Conservation (phyloP, 352 stramenopile species). For the Phytopythium aichiense region DNA sequence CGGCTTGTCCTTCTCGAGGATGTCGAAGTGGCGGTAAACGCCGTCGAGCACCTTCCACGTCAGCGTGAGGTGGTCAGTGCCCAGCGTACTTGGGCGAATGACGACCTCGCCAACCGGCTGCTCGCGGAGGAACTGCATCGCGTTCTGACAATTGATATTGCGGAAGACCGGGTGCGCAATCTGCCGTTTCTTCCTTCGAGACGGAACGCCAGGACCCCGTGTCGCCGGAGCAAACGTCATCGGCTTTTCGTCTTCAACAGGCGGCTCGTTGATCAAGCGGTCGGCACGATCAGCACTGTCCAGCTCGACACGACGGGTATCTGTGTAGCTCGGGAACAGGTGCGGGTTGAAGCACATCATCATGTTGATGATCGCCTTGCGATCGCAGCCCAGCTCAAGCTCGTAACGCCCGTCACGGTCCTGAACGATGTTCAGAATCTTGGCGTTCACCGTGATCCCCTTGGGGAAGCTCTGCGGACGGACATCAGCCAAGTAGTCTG, state of each 20-base stretch:
- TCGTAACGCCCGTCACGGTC: conserved; percentile 76
- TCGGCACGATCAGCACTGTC: conserved; percentile 73
- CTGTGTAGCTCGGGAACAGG: conserved; percentile 50
- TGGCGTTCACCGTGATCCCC: conserved; percentile 84
- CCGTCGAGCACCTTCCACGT: conserved; percentile 88
- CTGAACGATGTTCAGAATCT: conserved; percentile 68
- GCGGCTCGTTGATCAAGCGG: conserved; percentile 68
- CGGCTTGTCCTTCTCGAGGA: conserved; percentile 85
- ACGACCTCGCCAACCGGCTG: conserved; percentile 79
- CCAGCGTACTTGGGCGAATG: conserved; percentile 80
- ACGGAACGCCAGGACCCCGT: conserved; percentile 24
- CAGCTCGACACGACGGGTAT: conserved; percentile 43
- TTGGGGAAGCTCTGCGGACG: conserved; percentile 69
- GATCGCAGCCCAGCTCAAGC: conserved; percentile 72
- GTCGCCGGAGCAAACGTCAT: conserved; percentile 29
- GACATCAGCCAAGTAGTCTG: conserved; percentile 69
- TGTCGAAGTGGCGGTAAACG: conserved; percentile 87
- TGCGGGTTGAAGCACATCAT: conserved; percentile 70
- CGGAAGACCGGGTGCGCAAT: conserved; percentile 84
- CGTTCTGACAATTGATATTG: conserved; percentile 82
- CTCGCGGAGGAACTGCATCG: conserved; percentile 80
- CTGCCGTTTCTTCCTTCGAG: conserved; percentile 82
- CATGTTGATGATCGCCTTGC: conserved; percentile 65
- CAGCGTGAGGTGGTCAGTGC: conserved; percentile 80
- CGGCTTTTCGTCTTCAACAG: conserved; percentile 72